These are phyloP conservation scores for Glycine tomentella DNA, from an alignment of 306 rosid species.

Conservation along the genomic window DNA sequence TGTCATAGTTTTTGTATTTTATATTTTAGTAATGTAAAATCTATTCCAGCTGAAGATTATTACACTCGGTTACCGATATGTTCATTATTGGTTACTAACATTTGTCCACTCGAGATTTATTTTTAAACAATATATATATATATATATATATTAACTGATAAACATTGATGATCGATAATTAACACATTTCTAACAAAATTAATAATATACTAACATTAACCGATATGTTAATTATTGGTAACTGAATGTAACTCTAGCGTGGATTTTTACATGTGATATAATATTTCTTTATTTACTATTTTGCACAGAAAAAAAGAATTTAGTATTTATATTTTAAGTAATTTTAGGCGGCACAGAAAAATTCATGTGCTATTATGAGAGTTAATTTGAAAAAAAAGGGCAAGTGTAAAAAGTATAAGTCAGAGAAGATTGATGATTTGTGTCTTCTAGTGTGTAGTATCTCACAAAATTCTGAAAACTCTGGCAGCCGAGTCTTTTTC, in stretches of 20 bases:
- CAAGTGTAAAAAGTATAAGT: not conserved
- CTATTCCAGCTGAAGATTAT: not conserved
- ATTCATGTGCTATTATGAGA: not conserved
- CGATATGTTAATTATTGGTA: not conserved
- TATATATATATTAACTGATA: not conserved
- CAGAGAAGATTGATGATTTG: not conserved
- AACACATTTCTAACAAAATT: too few relatives aligned
- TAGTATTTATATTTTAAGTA: conserved; percentile 10
- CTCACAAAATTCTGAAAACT: conserved; percentile 25
- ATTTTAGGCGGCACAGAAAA: conserved; percentile 24
- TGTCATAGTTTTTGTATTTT: conserved; percentile 37
- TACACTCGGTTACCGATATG: not conserved
- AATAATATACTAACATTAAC: too few relatives aligned
- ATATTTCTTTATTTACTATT: not conserved
- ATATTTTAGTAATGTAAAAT: conserved; percentile 35
- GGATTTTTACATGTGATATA: not conserved
- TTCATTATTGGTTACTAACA: conserved; percentile 4
- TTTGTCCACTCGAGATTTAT: not conserved
- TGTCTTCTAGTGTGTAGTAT: conserved; percentile 19
- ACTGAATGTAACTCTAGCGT: not conserved
- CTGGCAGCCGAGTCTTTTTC: not conserved
- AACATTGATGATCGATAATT: not conserved
- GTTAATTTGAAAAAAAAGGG: not conserved
- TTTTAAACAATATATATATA: too few relatives aligned
- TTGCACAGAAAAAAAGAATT: too few relatives aligned